A percentile compares a stretch with the other conserved stretches of the same genome.
Conservation (phyloP, 495 filamentous ascomycete genomes). For the Sphaerosporella brunnea region DNA sequence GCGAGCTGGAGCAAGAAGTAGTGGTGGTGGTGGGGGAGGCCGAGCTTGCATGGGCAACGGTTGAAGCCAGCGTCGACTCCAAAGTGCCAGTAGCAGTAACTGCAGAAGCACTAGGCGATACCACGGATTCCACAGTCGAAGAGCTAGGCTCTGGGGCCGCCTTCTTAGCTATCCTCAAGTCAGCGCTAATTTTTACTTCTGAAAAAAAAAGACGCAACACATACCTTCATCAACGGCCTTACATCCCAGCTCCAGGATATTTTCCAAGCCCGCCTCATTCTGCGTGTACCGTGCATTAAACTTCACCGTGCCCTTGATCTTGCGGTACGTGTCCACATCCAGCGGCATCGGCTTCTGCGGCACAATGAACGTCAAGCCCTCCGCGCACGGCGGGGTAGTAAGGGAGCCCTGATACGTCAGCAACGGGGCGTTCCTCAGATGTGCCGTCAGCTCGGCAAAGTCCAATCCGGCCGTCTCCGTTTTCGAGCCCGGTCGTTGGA, state of each 20-base stretch:
- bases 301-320: slow-evolving; percentile 40
- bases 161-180: too few relatives aligned
- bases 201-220: too few relatives aligned
- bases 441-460: slow-evolving; percentile 36
- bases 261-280: slow-evolving; percentile 36
- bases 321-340: slow-evolving; percentile 36
- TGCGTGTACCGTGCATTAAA: slow-evolving; percentile 49
- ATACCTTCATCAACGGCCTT: neutral
- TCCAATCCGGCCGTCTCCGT: slow-evolving; percentile 38
- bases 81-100: too few relatives aligned
- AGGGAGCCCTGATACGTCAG: slow-evolving; percentile 44
- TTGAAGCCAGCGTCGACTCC: too few relatives aligned
- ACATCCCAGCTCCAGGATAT: slow-evolving; percentile 32
- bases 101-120: too few relatives aligned
- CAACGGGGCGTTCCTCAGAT: slow-evolving; percentile 34
- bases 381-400: slow-evolving; percentile 51
- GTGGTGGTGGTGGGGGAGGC: too few relatives aligned
- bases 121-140: too few relatives aligned
- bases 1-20: too few relatives aligned
- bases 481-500: slow-evolving; percentile 36
- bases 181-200: too few relatives aligned
- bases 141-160: too few relatives aligned
- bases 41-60: too few relatives aligned
- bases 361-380: slow-evolving; percentile 42
- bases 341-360: slow-evolving; percentile 35